These are phyloP conservation scores for Pestalotiopsis sp. DNA, from an alignment of 2,329 filamentous ascomycete species.

Conservation along the genomic window DNA sequence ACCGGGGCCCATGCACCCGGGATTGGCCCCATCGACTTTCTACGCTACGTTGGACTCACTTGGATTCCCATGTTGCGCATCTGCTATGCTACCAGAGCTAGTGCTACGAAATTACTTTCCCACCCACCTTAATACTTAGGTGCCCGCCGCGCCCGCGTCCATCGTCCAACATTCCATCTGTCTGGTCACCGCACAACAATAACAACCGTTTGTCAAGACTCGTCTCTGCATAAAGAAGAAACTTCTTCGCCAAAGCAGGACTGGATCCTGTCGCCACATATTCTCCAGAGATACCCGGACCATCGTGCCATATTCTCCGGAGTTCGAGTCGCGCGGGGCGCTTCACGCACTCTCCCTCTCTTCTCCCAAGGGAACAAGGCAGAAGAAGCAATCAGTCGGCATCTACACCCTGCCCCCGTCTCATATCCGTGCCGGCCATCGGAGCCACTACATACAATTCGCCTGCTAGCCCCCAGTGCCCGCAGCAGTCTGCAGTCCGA, in stretches of 20 bases:
- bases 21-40: not conserved
- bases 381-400: not conserved
- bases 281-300: not conserved
- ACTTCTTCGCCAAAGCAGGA: not conserved
- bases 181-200: not conserved
- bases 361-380: not conserved
- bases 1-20: constrained; percentile 8
- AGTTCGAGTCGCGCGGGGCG: not conserved
- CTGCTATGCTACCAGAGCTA: not conserved
- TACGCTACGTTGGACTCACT: not conserved
- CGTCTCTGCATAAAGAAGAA: not conserved
- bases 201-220: not conserved
- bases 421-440: constrained; percentile 10
- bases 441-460: constrained; percentile 2
- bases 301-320: not conserved
- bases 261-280: not conserved
- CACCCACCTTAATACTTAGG: not conserved
- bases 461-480: constrained; percentile 1
- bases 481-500: not conserved
- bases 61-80: not conserved
- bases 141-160: not conserved
- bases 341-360: not conserved
- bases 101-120: not conserved
- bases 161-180: not conserved
- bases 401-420: constrained; percentile 1